A percentile compares a stretch with the other conserved stretches of the same genome.
Evolutionary conservation across 768 basidiomycete species (phyloP).

Genomic region (Megacollybia marginata): DNA sequence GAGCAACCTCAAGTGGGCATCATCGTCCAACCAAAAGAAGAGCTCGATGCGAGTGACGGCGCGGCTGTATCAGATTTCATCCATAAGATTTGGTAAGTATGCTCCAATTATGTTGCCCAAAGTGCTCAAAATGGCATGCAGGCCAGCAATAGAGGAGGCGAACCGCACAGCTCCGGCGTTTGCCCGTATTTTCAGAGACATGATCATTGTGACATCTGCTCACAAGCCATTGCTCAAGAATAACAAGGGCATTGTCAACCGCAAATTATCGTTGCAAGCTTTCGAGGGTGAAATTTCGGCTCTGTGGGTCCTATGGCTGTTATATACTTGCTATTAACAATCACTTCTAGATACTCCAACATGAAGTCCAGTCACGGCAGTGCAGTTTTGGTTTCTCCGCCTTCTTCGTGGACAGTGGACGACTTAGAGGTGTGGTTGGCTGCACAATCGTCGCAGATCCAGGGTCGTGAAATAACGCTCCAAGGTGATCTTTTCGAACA

Average conservation of each 20-base stretch:
- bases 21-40: constrained; percentile 18
- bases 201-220: constrained; percentile 12
- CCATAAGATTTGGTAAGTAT: not conserved
- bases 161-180: constrained; percentile 9
- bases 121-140: constrained; percentile 7
- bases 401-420: not conserved
- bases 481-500: constrained; percentile 21
- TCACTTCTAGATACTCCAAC: not conserved
- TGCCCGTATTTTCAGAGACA: constrained; percentile 8
- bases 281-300: not conserved
- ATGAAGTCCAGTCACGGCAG: not conserved
- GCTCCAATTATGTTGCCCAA: not conserved
- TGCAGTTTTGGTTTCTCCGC: not conserved
- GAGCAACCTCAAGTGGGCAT: constrained; percentile 23
- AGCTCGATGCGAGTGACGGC: constrained; percentile 7
- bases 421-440: not conserved
- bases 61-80: constrained; percentile 1
- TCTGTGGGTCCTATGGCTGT: not conserved
- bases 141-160: constrained; percentile 9
- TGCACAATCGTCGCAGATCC: not conserved
- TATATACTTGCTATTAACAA: not conserved
- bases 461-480: not conserved
- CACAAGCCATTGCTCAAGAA: not conserved
- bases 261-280: not conserved
- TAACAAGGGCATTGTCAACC: not conserved